phyloP scores from a whole-genome alignment of 2,329 filamentous ascomycete species.

The Colletotrichum filicis region DNA sequence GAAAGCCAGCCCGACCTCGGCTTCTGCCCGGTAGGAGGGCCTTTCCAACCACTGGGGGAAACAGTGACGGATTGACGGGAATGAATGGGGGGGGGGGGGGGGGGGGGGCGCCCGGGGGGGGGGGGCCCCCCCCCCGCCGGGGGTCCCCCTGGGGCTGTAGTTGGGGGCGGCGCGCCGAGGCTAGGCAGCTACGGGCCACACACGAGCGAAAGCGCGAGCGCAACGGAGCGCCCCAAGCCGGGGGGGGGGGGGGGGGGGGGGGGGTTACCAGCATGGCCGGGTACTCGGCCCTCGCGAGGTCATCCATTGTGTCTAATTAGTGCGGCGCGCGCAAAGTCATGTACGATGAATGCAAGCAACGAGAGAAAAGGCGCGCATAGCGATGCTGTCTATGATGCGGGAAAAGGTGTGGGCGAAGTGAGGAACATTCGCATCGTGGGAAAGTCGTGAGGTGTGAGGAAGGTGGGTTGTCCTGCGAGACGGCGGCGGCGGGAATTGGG shows the following conservation, averaged over 20 bases:
- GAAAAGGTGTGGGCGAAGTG: slow-evolving; percentile 27
- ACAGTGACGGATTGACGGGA: neutral
- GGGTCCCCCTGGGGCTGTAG: too few relatives aligned
- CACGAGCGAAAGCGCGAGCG: too few relatives aligned
- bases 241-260: neutral
- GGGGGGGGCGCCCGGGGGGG: too few relatives aligned
- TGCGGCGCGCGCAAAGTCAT: slow-evolving; percentile 31
- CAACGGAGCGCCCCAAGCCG: too few relatives aligned
- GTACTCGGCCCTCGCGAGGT: slow-evolving; percentile 88
- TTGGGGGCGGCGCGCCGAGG: too few relatives aligned
- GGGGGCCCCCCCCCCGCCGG: too few relatives aligned
- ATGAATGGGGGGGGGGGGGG: neutral
- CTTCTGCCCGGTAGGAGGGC: neutral
- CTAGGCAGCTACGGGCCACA: too few relatives aligned
- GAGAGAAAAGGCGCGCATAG: slow-evolving; percentile 37
- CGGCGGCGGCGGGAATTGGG: slow-evolving; percentile 14
- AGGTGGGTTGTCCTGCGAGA: slow-evolving; percentile 10
- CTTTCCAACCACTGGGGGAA: neutral
- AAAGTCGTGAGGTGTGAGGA: slow-evolving; percentile 22
- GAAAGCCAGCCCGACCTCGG: neutral
- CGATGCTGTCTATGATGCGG: slow-evolving; percentile 37
- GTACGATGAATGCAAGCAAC: slow-evolving; percentile 29
- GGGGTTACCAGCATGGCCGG: slow-evolving; percentile 86
- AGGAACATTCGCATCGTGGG: slow-evolving; percentile 35
- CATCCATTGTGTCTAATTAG: slow-evolving; percentile 67